Conservation (phyloP, 1,139 yeast species). For the Geotrichum europaeum region DNA sequence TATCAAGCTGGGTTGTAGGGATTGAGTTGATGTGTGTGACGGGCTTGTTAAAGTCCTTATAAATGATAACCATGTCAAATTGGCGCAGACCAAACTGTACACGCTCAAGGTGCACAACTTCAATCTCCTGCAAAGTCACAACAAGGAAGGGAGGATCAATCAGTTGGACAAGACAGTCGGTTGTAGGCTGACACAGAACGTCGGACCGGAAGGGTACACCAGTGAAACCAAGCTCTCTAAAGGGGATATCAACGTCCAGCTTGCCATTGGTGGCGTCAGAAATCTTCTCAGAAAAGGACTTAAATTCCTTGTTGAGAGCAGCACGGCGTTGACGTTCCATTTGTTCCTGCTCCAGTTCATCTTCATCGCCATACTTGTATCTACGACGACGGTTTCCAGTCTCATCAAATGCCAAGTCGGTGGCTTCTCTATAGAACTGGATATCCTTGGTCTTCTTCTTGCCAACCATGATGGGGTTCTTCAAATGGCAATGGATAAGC, state of each 20-base stretch:
- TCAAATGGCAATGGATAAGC: constrained; percentile 84
- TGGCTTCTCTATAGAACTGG: constrained; percentile 94
- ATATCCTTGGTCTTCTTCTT: constrained; percentile 93
- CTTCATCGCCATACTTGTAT: constrained; percentile 96
- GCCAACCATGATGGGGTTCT: constrained; percentile 91
- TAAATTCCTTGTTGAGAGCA: constrained; percentile 86
- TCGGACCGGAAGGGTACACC: constrained; percentile 97
- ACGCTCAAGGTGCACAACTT: constrained; percentile 92
- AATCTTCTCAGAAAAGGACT: constrained; percentile 80
- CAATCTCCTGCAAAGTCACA: constrained; percentile 84
- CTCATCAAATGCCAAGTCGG: constrained; percentile 94
- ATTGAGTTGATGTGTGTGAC: constrained; percentile 92
- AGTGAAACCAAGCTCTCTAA: constrained; percentile 91
- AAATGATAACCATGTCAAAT: constrained; percentile 91
- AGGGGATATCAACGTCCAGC: constrained; percentile 87
- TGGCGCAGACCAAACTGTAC: constrained; percentile 95
- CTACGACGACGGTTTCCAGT: constrained; percentile 89
- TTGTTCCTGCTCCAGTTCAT: constrained; percentile 96
- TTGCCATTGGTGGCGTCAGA: constrained; percentile 71
- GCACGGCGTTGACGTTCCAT: constrained; percentile 93
- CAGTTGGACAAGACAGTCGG: constrained; percentile 91
- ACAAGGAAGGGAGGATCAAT: constrained; percentile 94
- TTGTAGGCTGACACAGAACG: constrained; percentile 92
- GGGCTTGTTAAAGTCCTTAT: constrained; percentile 80
- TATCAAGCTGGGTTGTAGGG: constrained; percentile 88